phyloP scores from a whole-genome alignment of 2,329 filamentous ascomycete species.

The Hyphodiscus sp. region DNA sequence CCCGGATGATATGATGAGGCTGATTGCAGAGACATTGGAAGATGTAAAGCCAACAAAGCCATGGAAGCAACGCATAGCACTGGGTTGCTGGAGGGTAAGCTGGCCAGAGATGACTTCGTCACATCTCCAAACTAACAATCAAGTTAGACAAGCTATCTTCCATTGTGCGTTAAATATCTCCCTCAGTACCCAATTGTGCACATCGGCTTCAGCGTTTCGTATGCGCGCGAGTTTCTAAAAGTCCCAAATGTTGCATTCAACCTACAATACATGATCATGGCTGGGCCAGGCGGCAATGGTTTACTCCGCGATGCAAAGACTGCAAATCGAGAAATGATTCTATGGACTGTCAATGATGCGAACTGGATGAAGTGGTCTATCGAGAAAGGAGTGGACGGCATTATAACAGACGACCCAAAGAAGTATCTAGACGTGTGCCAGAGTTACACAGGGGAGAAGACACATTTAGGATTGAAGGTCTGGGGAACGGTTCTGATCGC shows the following conservation, averaged over 20 bases:
- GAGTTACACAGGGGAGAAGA: constrained; percentile 21
- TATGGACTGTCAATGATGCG: constrained; percentile 83
- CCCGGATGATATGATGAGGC: constrained; percentile 60
- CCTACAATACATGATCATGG: constrained; percentile 34
- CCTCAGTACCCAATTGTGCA: constrained; percentile 59
- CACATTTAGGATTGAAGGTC: constrained; percentile 8
- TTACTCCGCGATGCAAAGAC: constrained; percentile 59
- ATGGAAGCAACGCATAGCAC: constrained; percentile 68
- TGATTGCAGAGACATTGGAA: constrained; percentile 58
- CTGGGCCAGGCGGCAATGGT: constrained; percentile 57
- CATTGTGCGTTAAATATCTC: constrained; percentile 53
- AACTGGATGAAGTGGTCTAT: constrained; percentile 79
- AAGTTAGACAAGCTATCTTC: constrained; percentile 54
- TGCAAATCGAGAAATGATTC: constrained; percentile 55
- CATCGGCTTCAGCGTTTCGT: constrained; percentile 51
- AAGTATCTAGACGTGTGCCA: constrained; percentile 56
- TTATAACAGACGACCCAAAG: constrained; percentile 79
- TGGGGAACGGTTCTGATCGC: constrained; percentile 15
- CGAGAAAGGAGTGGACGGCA: constrained; percentile 59
- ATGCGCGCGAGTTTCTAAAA: not conserved
- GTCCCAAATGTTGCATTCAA: not conserved
- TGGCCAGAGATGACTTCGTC: not conserved
- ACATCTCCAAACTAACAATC: constrained; percentile 27
- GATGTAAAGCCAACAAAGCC: constrained; percentile 43
- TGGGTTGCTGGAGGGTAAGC: constrained; percentile 75